Evolutionary conservation across 176 grass and related monocot genomes (phyloP), one percentile per base, ranked within the genome.

Genomic region (Thinopyrum elongatum): DNA sequence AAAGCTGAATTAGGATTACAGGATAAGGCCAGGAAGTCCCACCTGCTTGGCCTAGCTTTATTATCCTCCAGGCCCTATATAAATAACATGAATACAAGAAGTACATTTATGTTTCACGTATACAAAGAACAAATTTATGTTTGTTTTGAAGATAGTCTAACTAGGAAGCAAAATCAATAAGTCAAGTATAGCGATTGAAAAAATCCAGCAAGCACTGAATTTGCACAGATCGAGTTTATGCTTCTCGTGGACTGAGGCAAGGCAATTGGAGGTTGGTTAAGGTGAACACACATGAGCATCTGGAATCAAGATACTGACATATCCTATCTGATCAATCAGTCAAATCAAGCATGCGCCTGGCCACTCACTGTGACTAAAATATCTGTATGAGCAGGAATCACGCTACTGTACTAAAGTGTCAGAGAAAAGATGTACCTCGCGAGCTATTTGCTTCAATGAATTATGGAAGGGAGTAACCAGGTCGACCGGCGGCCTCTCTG

Each of bases 371-470:
- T 42, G 66, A 59, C 57, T n/a, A 83, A 74, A 80, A n/a, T 67
- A 16, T 35, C 10, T 59, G 67, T 74, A 35, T n/a, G 42, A 39
- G 57, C 64, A 64, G 6, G 53, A 59, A 84, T 14, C 17, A 3
- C 3, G 14, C 42, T 61, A 71, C 38, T 83, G 74, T 14, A 65
- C 1, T 80, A 39, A 80, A 75, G 35, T 42, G 21, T 2, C n/a
- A 29, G 8, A 65, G 31, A 33, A 73, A 78, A 86, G 65, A 86
- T 51, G 30, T 81, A 84, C 96, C 91, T 96, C 97, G 19, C 92
- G 92, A 14, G 95, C 83, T 28, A 99, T 96, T 88, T 99, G 97
- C 82, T 96, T 90, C 53, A 99, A 59, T 62, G 97, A 99, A 76
- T 93, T 96, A 28, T 93, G 80, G 59, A 99, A 94, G 73, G 97